Base-by-base conservation (phyloP, 441 rosid species). In the Pelargonium cotyledonis region DNA sequence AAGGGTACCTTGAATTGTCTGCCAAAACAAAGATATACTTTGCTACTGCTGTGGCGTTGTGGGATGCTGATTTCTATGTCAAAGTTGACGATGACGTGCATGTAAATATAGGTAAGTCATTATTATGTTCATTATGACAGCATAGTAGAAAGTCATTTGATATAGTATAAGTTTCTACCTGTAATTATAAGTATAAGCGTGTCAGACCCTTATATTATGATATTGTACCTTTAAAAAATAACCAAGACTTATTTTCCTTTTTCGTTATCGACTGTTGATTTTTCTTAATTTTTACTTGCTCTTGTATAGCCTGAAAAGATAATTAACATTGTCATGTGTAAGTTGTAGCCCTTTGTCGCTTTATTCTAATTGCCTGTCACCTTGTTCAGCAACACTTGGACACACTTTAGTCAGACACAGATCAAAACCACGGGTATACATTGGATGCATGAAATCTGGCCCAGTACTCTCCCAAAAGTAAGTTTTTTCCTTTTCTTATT, bases 361-460 rank as follows among this genome's bases (percentile, higher is more conserved):
- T 31, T 31, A 31, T 31, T 31, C 38, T 31, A 3, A 31, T 31
- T 31, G 4, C 38, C 38, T 31, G 38, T 31, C 38, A 31, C 38
- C 38, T 31, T 31, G 38, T 81, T 83, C 87, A 95, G 98, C 95
- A 58, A 92, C 99, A 63, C 95, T 95, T 1, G 97, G 97, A 44
- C 96, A 87, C 81, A 91, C 95, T 63, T 85, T 95, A 69, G 83
- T 84, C 70, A 85, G 96, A 79, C 93, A 95, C 82, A 71, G 89
- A 60, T 83, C 83, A 70, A 95, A 92, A 71, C 88, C 84, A 43
- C 81, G 90, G 38, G 84, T 90, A 14, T 95, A 91, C 75, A 86
- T 95, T 7, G 99, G 99, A 14, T 95, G 99, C 88, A 95, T 95
- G 99, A 92, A 91, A 75, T 95, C 99, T 58, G 99, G 99, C 70